Evolutionary conservation across 139 green algal genomes (phyloP).

Genomic region (Tetradesmus obliquus): DNA sequence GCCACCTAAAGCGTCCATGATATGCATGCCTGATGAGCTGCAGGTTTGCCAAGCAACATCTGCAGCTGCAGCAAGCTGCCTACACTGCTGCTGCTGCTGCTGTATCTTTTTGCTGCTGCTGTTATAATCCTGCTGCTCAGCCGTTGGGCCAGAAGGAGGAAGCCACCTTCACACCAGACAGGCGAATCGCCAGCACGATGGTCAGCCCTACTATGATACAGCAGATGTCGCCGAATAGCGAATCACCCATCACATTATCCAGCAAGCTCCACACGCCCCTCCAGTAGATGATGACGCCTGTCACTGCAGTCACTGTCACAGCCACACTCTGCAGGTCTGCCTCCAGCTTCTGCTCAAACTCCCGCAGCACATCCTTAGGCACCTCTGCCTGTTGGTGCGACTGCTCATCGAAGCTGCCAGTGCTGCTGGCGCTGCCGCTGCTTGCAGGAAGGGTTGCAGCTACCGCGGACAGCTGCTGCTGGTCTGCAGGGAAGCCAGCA

Average conservation of each 20-base stretch:
- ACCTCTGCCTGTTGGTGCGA: slow-evolving; percentile 22
- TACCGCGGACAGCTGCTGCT: neutral
- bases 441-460: neutral
- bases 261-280: slow-evolving; percentile 69
- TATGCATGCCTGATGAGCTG: too few relatives aligned
- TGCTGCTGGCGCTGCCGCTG: neutral
- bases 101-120: neutral
- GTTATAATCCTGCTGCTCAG: neutral
- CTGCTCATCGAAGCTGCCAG: neutral
- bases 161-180: slow-evolving; percentile 56
- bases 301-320: slow-evolving; percentile 54
- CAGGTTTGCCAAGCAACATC: neutral
- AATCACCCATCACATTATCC: slow-evolving; percentile 56
- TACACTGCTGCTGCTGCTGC: neutral
- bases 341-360: slow-evolving; percentile 62
- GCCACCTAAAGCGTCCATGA: too few relatives aligned
- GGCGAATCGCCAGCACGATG: slow-evolving; percentile 59
- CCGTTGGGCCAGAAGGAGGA: slow-evolving; percentile 53
- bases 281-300: slow-evolving; percentile 80
- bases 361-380: slow-evolving; percentile 49
- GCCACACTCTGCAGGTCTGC: slow-evolving; percentile 48
- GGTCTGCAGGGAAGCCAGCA: neutral
- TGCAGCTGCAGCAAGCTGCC: neutral
- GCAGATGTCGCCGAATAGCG: slow-evolving; percentile 53
- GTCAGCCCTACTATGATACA: slow-evolving; percentile 60